These are phyloP conservation scores for Epichloe aotearoae DNA, from an alignment of 2,329 filamentous ascomycete species.

Conservation along the genomic window DNA sequence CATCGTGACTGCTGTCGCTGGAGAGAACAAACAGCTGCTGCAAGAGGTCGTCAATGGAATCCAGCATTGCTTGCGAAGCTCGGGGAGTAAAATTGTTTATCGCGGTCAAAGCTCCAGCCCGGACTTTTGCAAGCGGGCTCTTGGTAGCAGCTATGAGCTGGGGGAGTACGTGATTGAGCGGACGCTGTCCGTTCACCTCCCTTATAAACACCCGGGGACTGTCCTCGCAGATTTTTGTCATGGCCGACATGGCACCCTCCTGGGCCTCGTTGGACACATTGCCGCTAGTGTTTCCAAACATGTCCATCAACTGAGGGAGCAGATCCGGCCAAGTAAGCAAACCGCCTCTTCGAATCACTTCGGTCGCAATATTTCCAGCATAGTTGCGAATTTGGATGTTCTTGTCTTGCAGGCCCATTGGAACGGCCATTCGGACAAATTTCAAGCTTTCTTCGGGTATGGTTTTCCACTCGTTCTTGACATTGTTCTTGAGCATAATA, in stretches of 20 bases:
- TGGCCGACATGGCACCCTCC: conserved; percentile 84
- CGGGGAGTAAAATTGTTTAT: conserved; percentile 88
- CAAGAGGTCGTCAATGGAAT: conserved; percentile 68
- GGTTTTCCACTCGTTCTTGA: conserved; percentile 60
- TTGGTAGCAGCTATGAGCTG: conserved; percentile 80
- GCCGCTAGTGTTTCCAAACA: conserved; percentile 61
- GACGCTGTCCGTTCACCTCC: conserved; percentile 78
- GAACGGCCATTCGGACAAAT: conserved; percentile 68
- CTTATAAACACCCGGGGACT: conserved; percentile 76
- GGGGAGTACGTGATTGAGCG: conserved; percentile 82
- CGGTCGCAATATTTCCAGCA: conserved; percentile 87
- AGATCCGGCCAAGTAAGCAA: conserved; percentile 86
- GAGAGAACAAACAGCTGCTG: conserved; percentile 73
- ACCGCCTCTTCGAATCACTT: conserved; percentile 73
- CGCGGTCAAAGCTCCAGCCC: conserved; percentile 64
- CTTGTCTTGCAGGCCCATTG: conserved; percentile 68
- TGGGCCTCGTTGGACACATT: conserved; percentile 59
- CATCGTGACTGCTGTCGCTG: conserved; percentile 62
- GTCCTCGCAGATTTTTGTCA: conserved; percentile 95
- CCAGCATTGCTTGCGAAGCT: conserved; percentile 69
- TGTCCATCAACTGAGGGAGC: conserved; percentile 65
- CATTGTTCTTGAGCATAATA: conserved; percentile 92
- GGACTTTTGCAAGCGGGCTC: conserved; percentile 62
- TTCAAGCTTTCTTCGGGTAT: conserved; percentile 61
- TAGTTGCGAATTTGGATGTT: conserved; percentile 75